Conservation (phyloP, 2,329 filamentous ascomycete species). For the Aureobasidium namibiae region DNA sequence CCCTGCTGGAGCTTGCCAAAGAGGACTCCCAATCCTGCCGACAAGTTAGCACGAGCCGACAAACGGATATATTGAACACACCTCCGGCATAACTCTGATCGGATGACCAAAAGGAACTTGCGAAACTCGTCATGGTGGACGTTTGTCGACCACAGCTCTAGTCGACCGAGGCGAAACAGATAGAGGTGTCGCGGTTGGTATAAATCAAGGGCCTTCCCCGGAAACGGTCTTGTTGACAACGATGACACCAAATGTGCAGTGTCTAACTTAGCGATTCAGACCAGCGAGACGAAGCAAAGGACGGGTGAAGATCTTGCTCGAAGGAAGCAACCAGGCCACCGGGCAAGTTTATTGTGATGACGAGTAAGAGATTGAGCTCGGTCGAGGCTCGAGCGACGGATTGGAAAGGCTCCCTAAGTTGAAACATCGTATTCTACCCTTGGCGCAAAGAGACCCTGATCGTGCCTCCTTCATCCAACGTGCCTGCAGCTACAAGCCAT, state of each 20-base stretch:
- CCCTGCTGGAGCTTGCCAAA: conserved; percentile 97
- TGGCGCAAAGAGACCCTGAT: neutral
- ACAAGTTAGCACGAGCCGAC: neutral
- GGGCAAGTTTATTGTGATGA: neutral
- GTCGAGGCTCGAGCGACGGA: conserved; percentile 2
- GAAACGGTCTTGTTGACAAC: conserved; percentile 1
- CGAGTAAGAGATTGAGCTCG: conserved; percentile 2
- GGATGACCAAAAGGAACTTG: conserved; percentile 94
- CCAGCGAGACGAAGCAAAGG: neutral
- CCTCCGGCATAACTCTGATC: conserved; percentile 78
- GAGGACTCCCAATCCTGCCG: conserved; percentile 69
- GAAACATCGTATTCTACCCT: conserved; percentile 1
- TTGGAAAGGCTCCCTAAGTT: neutral
- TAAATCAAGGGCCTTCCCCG: conserved; percentile 4
- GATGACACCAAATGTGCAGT: neutral
- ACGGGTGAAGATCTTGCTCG: neutral
- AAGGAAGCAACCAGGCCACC: neutral
- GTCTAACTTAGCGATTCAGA: neutral
- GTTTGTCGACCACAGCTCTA: neutral
- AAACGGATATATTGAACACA: conserved; percentile 32
- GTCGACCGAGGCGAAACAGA: neutral
- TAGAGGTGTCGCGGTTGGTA: neutral
- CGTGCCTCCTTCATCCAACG: neutral
- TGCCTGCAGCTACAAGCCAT: neutral
- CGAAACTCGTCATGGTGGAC: conserved; percentile 68